Percentiles rank a stretch among this genome's conserved stretches.
Evolutionary conservation across 139 green algal genomes (phyloP).

Genomic region (Zygnema circumcarinatum): DNA sequence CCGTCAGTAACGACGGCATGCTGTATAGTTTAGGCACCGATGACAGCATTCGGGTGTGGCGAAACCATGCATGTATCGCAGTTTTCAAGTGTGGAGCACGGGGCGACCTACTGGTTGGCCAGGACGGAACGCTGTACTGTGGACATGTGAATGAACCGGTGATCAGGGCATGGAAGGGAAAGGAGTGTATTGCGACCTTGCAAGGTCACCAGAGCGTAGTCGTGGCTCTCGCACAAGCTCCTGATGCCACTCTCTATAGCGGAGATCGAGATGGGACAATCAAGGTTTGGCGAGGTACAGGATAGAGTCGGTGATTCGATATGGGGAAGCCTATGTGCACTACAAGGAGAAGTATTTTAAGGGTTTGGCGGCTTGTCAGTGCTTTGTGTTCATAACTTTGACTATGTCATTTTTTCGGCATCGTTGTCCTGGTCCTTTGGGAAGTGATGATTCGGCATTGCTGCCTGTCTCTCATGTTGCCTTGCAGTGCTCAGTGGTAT

Average conservation of each 20-base stretch:
- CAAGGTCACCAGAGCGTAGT: not conserved
- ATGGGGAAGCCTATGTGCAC: too few relatives aligned
- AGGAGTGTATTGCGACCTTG: slow-evolving; percentile 8
- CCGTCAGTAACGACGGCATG: not conserved
- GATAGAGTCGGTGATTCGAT: too few relatives aligned
- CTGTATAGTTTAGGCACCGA: not conserved
- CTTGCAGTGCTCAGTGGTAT: too few relatives aligned
- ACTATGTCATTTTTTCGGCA: too few relatives aligned
- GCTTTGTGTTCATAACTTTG: too few relatives aligned
- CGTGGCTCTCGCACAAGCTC: not conserved
- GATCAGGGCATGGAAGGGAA: not conserved
- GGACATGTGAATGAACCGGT: not conserved
- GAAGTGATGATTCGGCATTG: too few relatives aligned
- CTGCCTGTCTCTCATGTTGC: too few relatives aligned
- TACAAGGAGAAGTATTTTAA: too few relatives aligned
- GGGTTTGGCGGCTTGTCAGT: too few relatives aligned
- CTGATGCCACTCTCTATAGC: slow-evolving; percentile 7
- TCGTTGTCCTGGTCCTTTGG: too few relatives aligned
- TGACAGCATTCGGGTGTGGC: not conserved
- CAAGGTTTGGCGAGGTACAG: not conserved
- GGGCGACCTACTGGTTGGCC: not conserved
- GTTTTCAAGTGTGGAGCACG: not conserved
- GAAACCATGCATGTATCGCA: not conserved
- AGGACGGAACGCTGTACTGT: not conserved
- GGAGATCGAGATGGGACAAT: not conserved